Percentiles rank a stretch among this genome's conserved stretches.
Conservation (phyloP, 192 early-diverging fungal genomes). For the Anaeromyces robustus region DNA sequence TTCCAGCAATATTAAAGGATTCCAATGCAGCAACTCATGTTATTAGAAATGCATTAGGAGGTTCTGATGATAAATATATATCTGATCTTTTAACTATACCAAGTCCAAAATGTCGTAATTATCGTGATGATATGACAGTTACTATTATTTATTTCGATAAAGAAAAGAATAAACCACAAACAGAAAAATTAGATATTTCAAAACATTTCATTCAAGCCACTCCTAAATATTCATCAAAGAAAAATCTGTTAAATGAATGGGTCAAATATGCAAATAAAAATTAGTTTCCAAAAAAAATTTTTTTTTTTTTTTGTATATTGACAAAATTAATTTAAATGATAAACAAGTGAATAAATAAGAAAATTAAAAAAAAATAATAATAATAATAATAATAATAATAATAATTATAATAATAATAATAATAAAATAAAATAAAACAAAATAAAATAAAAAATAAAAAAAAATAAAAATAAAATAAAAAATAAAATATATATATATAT, state of each 20-base stretch:
- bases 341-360: too few species aligned
- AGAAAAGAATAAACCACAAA: background rate
- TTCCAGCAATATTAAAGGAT: slow-evolving; percentile 9
- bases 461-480: too few species aligned
- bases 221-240: background rate
- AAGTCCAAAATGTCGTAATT: slow-evolving; percentile 40
- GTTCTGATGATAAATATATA: slow-evolving; percentile 39
- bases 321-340: too few species aligned
- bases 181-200: background rate
- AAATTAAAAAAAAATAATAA: too few species aligned
- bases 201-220: background rate
- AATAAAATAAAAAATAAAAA: too few species aligned
- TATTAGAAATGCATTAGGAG: slow-evolving; percentile 47
- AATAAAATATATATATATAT: too few species aligned
- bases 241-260: background rate
- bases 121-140: slow-evolving; percentile 74
- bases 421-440: too few species aligned
- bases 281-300: too few species aligned
- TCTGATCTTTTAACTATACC: slow-evolving; percentile 46
- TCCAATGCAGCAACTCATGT: slow-evolving; percentile 54
- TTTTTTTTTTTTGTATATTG: too few species aligned
- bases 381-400: too few species aligned
- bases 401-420: too few species aligned
- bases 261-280: background rate
- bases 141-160: slow-evolving; percentile 26